phyloP scores from a whole-genome alignment of 2,329 filamentous ascomycete genomes.

The Ophiostoma perfectum region DNA sequence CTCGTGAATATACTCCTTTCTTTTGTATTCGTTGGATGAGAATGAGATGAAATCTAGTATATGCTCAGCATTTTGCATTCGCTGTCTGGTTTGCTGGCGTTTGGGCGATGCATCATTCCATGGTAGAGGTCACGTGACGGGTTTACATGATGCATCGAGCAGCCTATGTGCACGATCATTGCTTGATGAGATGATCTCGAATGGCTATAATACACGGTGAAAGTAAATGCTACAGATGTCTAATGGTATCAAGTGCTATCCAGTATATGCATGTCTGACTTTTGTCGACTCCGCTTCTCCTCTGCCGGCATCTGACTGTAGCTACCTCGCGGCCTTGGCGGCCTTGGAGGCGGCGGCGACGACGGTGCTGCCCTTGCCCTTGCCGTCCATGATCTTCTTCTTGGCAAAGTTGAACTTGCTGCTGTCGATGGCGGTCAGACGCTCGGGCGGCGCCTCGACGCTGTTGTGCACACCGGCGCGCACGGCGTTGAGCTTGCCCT shows the following conservation, averaged over 20 bases:
- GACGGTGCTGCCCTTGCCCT: conserved; percentile 1
- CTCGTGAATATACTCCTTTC: too few relatives aligned
- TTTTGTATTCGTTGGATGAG: too few relatives aligned
- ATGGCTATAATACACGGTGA: too few relatives aligned
- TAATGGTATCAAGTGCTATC: conserved; percentile 11
- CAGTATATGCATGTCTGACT: background rate
- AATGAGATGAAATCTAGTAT: too few relatives aligned
- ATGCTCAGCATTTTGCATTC: too few relatives aligned
- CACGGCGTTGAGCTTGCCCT: conserved; percentile 10
- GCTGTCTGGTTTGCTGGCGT: too few relatives aligned
- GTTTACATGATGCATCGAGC: too few relatives aligned
- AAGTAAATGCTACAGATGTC: background rate
- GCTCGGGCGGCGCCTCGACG: conserved; percentile 65
- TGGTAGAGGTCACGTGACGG: too few relatives aligned
- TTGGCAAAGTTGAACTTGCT: conserved; percentile 52
- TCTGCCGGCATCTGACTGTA: background rate
- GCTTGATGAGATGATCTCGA: too few relatives aligned
- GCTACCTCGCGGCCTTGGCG: background rate
- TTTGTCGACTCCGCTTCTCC: background rate
- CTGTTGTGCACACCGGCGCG: conserved; percentile 49
- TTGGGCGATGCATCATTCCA: too few relatives aligned
- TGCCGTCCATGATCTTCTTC: conserved; percentile 14
- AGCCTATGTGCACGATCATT: too few relatives aligned
- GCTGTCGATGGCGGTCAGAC: conserved; percentile 57
- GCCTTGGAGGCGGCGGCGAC: background rate